These are phyloP conservation scores for Blepharisma undulans DNA, from an alignment of 169 alveolate species.

Conservation along the genomic window DNA sequence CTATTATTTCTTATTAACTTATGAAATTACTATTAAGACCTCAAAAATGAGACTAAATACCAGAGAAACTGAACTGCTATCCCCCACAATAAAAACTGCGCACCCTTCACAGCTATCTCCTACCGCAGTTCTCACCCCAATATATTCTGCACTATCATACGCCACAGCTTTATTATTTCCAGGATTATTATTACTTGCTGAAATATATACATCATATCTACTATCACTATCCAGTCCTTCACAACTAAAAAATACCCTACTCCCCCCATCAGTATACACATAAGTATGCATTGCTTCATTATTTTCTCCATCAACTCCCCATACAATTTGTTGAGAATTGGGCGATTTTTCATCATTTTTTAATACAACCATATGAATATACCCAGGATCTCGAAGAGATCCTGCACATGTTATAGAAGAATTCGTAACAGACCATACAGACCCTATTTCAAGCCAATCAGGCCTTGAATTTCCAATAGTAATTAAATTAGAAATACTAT, in stretches of 20 bases:
- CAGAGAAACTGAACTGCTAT: neutral
- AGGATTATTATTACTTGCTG: neutral
- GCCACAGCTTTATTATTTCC: neutral
- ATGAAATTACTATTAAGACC: no score
- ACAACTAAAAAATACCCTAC: neutral
- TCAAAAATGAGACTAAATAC: neutral
- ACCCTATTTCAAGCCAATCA: neutral
- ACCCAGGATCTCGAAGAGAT: neutral
- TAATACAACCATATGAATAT: neutral
- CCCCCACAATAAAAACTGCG: neutral
- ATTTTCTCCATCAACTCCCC: constrained; percentile 10
- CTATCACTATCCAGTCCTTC: neutral
- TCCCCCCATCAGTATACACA: neutral
- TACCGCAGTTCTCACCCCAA: neutral
- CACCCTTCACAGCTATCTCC: neutral
- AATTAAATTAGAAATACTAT: neutral
- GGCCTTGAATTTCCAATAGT: neutral
- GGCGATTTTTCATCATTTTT: neutral
- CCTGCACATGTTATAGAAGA: neutral
- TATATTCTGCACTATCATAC: neutral
- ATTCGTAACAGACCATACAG: neutral
- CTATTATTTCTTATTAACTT: no score
- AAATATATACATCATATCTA: neutral
- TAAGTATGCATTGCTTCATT: neutral
- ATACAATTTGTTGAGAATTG: neutral